phyloP scores from a whole-genome alignment of 2,329 filamentous ascomycete genomes.

The Epichloe coenophiala region DNA sequence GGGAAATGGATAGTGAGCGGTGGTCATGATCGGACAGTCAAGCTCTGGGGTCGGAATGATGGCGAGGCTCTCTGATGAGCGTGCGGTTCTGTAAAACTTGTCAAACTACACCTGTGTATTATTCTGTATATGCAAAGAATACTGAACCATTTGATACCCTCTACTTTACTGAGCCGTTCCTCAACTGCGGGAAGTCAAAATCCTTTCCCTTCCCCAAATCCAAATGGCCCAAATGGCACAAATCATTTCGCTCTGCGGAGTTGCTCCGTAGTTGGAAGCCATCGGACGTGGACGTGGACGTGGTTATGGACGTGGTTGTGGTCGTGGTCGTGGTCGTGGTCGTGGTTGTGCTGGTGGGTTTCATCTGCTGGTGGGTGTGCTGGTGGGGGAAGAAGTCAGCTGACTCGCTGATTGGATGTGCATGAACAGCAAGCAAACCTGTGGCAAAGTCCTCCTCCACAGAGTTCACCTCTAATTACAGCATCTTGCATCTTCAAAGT shows the following conservation, averaged over 20 bases:
- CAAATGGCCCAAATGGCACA: too few species aligned
- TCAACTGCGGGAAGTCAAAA: not conserved
- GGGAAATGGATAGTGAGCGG: slow-evolving; percentile 88
- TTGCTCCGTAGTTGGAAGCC: too few species aligned
- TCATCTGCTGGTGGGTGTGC: not conserved
- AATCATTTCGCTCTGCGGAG: too few species aligned
- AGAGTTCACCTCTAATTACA: not conserved
- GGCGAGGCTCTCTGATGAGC: slow-evolving; percentile 34
- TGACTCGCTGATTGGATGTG: not conserved
- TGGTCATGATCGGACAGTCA: slow-evolving; percentile 87
- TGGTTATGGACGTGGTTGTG: too few species aligned
- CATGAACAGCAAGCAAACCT: not conserved
- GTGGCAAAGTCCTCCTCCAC: not conserved
- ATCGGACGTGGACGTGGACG: too few species aligned
- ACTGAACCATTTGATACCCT: not conserved
- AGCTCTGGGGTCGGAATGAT: slow-evolving; percentile 87
- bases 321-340: too few species aligned
- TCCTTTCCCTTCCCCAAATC: too few species aligned
- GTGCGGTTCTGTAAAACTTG: not conserved
- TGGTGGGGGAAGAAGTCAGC: not conserved
- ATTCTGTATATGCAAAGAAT: not conserved
- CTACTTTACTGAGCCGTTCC: too few species aligned
- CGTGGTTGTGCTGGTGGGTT: too few species aligned
- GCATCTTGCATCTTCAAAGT: not conserved
- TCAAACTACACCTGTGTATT: not conserved